Evolutionary conservation across 2,329 filamentous ascomycete species (phyloP).

Genomic region (Fusarium dimerum): DNA sequence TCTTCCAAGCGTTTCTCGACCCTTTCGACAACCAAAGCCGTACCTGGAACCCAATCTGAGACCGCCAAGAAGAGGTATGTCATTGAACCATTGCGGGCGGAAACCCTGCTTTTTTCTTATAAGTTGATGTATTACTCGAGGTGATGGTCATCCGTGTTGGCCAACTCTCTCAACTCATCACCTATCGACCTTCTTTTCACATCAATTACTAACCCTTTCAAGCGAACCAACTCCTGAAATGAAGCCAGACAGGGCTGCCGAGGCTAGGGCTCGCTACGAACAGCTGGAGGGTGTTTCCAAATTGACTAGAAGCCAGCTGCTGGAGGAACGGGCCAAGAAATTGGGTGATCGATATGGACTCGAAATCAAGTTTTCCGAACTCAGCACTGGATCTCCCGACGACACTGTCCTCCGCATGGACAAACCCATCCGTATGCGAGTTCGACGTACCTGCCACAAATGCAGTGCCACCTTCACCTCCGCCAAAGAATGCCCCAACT

Average conservation of each 20-base stretch:
- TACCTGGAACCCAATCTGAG: constrained; percentile 22
- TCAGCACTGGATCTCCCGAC: constrained; percentile 49
- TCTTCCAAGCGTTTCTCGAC: constrained; percentile 31
- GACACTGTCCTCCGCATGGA: constrained; percentile 65
- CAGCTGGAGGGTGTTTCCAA: constrained; percentile 36
- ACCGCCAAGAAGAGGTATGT: constrained; percentile 30
- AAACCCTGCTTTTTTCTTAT: not conserved
- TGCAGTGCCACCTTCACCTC: constrained; percentile 75
- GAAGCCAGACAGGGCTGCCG: constrained; percentile 18
- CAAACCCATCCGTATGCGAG: constrained; percentile 76
- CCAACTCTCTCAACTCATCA: too few relatives aligned
- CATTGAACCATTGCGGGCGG: not conserved
- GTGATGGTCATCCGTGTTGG: too few relatives aligned
- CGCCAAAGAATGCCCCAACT: constrained; percentile 73
- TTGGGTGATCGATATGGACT: constrained; percentile 57
- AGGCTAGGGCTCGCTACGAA: constrained; percentile 32
- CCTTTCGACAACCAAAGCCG: constrained; percentile 20
- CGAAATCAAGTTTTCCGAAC: constrained; percentile 55
- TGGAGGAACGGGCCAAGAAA: constrained; percentile 58
- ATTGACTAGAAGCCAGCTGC: constrained; percentile 51
- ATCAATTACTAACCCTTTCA: constrained; percentile 7
- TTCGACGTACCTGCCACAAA: constrained; percentile 78
- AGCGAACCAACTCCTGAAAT: constrained; percentile 21
- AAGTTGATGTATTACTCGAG: not conserved
- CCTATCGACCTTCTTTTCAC: too few relatives aligned